Evolutionary conservation across 2,329 filamentous ascomycete genomes (phyloP), one percentile per base, ranked within the genome.

Genomic region (Ophiostoma himal-ulmi): DNA sequence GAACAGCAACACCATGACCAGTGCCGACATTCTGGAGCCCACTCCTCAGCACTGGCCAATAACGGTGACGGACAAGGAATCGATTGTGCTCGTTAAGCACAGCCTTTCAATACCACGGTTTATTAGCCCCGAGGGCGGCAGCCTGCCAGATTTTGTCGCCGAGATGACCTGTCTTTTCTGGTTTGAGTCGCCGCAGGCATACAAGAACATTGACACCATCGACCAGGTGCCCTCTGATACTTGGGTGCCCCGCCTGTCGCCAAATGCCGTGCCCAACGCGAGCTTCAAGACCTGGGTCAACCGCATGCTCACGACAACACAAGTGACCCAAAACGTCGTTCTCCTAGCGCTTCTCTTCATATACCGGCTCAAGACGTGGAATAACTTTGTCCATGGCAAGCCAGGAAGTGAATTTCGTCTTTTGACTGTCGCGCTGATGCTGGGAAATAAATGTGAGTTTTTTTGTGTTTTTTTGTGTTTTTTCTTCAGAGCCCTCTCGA

Each of bases 151-250:
- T 76, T 93, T 96, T 78, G 91, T 92, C 69, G 92, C 93, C 71
- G 88, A 93, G 92, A 92, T 98, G 80, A 96, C 94, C 14, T 97
- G 94, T 77, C 84, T 99, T 17, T 97, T 98, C 81, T 98, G 95
- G 94, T 98, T 98, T 78, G 94, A 98, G 80, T 91, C 91, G 20
- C 90, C 91, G 62, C 86, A 90, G n/a, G 90, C 91, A 30, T 82
- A 98, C 20, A 87, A 91, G 75, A 85, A 87, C 71, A 92, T 94
- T 52, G 90, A 94, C 77, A 86, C 88, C 11, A 81, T 87, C 71
- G 78, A 80, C 74, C 76, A 80, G 68, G 76, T 80, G 75, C 79
- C 83, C 54, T 74, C 82, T 48, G 77, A 78, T 11, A 75, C 77
- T 4, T 75, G 77, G 2, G 74, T 86, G 66, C 81, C 85, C 70